Conservation (phyloP, 2,329 filamentous ascomycete species). For the Cladophialophora exuberans region DNA sequence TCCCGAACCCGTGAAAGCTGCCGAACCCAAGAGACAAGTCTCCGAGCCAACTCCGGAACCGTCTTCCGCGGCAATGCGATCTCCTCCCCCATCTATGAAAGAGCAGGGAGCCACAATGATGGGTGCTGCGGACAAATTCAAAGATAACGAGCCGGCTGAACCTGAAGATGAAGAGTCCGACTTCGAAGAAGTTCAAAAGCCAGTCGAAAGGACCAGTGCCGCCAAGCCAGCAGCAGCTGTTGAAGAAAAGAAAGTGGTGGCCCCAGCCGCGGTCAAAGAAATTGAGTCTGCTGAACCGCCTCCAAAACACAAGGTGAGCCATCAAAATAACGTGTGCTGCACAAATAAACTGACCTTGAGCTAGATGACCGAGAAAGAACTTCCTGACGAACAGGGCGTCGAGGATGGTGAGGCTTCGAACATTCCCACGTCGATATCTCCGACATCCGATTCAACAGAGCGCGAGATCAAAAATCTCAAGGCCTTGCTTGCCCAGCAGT, state of each 20-base stretch:
- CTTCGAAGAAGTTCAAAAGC: constrained; percentile 84
- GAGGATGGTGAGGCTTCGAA: constrained; percentile 7
- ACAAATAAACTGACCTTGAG: not conserved
- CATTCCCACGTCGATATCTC: not conserved
- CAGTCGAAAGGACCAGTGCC: constrained; percentile 54
- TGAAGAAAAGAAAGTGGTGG: constrained; percentile 21
- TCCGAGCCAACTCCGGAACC: constrained; percentile 36
- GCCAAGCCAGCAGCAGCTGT: constrained; percentile 22
- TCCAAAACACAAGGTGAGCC: constrained; percentile 16
- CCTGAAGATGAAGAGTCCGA: constrained; percentile 72
- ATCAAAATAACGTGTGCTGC: not conserved
- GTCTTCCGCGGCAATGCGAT: constrained; percentile 43
- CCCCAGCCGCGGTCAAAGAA: constrained; percentile 18
- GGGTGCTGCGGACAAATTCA: constrained; percentile 81
- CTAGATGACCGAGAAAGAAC: constrained; percentile 18
- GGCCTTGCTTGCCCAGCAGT: constrained; percentile 34
- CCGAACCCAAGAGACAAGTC: constrained; percentile 53
- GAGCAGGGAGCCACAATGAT: constrained; percentile 89
- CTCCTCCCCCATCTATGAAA: constrained; percentile 70
- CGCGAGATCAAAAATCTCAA: constrained; percentile 34
- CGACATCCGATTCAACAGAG: constrained; percentile 23
- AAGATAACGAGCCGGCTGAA: constrained; percentile 69
- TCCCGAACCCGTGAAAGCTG: constrained; percentile 50
- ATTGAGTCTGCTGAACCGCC: constrained; percentile 15
- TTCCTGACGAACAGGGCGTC: constrained; percentile 12